Base-by-base conservation (phyloP, 139 green algal genomes). In the Chlorella sp. region DNA sequence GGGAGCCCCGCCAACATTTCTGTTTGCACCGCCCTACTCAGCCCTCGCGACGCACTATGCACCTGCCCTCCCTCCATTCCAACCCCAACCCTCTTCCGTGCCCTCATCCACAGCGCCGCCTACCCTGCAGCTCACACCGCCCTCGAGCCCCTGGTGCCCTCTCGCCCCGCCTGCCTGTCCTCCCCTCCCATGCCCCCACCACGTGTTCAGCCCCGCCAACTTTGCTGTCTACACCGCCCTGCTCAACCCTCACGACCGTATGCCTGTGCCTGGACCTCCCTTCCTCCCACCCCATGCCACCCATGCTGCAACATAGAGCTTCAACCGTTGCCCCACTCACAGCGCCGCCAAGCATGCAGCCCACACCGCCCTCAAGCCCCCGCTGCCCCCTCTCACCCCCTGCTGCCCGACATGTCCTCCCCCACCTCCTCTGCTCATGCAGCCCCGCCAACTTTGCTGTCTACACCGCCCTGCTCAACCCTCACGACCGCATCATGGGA, bases 361-460 rank as follows among this genome's bases (percentile, higher is more conserved):
- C 30, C 16, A 19, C 40, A 53, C 37, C 2, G 22, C 32, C 24
- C 53, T 42, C 26, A 1, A 24, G 40, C 15, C 73, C n/a, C 36
- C 9, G 32, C 73, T 80, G 7, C 66, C 66, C 66, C 19, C 66
- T 15, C 66, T 73, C 75, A 32, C 34, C 32, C 75, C 75, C 21
- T n/a, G 36, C 36, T 36, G 21, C 61, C 18, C 36, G 26, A 2
- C 34, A 11, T 60, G 22, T 37, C 34, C 15, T 14, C 53, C 36
- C 77, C 53, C 12, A 22, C 77, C 3, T 5, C 22, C 14, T 11
- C 36, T 60, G 21, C 61, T 36, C 75, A 18, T 60, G 16, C 82
- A 92, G 89, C 83, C 97, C 98, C n/a, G 98, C 98, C 66, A 99
- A 99, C 93, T 98, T 99, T 93, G 98, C 98, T 15, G 96, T 97